phyloP scores from a whole-genome alignment of 768 basidiomycete genomes.

The Lentinula guzmanii region DNA sequence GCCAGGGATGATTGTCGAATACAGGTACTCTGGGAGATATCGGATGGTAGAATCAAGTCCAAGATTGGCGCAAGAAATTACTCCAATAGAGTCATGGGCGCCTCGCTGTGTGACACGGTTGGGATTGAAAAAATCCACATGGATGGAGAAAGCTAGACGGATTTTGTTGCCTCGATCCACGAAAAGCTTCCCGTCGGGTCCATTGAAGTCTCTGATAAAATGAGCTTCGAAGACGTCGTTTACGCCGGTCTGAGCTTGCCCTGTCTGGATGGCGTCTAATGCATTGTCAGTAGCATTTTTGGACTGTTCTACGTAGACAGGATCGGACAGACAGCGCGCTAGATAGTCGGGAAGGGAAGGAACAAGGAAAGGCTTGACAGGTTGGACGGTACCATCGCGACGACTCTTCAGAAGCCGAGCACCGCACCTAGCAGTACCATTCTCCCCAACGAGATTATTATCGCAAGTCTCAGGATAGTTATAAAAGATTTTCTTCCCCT shows the following conservation, averaged over 20 bases:
- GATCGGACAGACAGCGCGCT: conserved; percentile 12
- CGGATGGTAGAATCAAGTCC: background rate
- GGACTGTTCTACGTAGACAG: conserved; percentile 10
- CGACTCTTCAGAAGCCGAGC: background rate
- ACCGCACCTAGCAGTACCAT: background rate
- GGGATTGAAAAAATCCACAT: conserved; percentile 29
- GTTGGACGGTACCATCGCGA: background rate
- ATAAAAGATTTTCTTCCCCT: background rate
- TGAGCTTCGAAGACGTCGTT: conserved; percentile 18
- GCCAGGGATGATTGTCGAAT: conserved; percentile 29
- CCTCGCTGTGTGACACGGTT: conserved; percentile 19
- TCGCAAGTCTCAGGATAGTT: conserved; percentile 8
- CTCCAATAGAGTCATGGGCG: conserved; percentile 20
- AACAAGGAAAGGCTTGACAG: conserved; percentile 13
- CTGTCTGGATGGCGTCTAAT: background rate
- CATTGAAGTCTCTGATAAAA: conserved; percentile 20
- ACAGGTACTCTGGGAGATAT: conserved; percentile 26
- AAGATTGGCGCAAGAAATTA: conserved; percentile 20
- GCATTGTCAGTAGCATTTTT: conserved; percentile 10
- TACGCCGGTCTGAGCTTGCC: conserved; percentile 2
- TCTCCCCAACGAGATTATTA: background rate
- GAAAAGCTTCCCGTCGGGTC: no score
- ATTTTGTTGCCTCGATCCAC: no score
- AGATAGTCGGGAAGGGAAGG: conserved; percentile 17
- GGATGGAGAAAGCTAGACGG: background rate